These are phyloP conservation scores for Peniophora sp. DNA, from an alignment of 1,284 basidiomycete genomes.

Conservation along the genomic window DNA sequence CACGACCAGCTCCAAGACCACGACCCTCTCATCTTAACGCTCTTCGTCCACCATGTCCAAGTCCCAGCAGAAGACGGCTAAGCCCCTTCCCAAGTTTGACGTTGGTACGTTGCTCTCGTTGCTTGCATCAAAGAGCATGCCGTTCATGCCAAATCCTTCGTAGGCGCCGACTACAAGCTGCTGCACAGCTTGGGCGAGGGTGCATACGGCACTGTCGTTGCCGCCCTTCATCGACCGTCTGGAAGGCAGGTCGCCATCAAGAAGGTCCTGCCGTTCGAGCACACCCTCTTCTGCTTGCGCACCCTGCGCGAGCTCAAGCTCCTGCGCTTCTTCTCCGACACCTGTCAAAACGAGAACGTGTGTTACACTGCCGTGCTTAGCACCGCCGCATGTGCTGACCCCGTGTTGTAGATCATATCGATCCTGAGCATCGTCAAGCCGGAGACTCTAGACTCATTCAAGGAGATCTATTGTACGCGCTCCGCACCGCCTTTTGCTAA, in stretches of 20 bases:
- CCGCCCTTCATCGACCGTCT: constrained; percentile 58
- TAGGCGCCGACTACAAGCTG: constrained; percentile 69
- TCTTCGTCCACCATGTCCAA: constrained; percentile 1
- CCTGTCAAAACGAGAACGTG: constrained; percentile 75
- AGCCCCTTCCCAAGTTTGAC: constrained; percentile 58
- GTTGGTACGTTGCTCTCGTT: constrained; percentile 35
- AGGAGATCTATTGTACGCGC: constrained; percentile 69
- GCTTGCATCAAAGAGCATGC: neutral
- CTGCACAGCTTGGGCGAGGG: constrained; percentile 73
- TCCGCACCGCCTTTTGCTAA: constrained; percentile 4
- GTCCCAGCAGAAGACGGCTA: constrained; percentile 21
- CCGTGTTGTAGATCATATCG: constrained; percentile 59
- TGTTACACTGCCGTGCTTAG: constrained; percentile 9
- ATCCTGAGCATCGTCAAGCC: constrained; percentile 85
- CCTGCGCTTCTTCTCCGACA: constrained; percentile 77
- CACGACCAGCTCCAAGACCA: neutral
- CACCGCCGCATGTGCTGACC: neutral
- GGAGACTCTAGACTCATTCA: constrained; percentile 67
- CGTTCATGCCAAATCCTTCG: neutral
- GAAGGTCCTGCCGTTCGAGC: constrained; percentile 82
- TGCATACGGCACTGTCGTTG: constrained; percentile 66
- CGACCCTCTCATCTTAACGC: neutral
- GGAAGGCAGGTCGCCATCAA: constrained; percentile 71
- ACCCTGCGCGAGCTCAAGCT: constrained; percentile 77
- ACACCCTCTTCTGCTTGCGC: constrained; percentile 71